phyloP scores from a whole-genome alignment of 192 early-diverging fungal species.

The Podila verticillata region DNA sequence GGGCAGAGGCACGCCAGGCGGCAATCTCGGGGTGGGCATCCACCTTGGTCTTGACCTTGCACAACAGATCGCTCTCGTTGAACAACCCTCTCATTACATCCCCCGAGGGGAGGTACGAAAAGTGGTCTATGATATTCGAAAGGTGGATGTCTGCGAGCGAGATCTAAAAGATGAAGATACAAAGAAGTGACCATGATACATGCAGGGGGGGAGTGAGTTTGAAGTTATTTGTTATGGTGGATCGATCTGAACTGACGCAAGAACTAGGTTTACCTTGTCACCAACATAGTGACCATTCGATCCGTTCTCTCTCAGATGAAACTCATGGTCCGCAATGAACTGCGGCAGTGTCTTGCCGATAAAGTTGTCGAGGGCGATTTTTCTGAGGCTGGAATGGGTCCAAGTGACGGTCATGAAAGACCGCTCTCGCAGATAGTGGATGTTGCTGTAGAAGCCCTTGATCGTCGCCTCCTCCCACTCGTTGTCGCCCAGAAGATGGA shows the following conservation, averaged over 20 bases:
- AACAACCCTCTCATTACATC: not conserved
- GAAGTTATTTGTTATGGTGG: not conserved
- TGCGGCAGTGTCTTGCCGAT: not conserved
- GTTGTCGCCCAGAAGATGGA: slow-evolving; percentile 29
- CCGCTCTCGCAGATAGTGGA: not conserved
- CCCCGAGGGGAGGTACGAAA: not conserved
- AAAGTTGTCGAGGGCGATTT: not conserved
- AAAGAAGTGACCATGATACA: not conserved
- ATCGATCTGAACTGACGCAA: not conserved
- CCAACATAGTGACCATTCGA: slow-evolving; percentile 39
- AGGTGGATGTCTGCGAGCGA: slow-evolving; percentile 34
- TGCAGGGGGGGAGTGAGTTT: not conserved
- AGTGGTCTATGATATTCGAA: slow-evolving; percentile 7
- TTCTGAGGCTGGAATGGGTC: not conserved
- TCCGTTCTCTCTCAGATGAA: slow-evolving; percentile 27
- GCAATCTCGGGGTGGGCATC: not conserved
- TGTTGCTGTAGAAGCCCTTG: slow-evolving; percentile 19
- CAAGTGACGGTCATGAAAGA: slow-evolving; percentile 16
- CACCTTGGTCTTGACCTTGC: not conserved
- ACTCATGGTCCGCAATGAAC: slow-evolving; percentile 23
- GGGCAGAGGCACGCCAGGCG: not conserved
- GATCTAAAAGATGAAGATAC: not conserved
- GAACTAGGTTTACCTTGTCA: not conserved
- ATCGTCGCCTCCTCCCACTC: slow-evolving; percentile 26
- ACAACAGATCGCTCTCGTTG: not conserved